Conservation (phyloP, 2,329 filamentous ascomycete genomes). For the Davidsoniella australis region DNA sequence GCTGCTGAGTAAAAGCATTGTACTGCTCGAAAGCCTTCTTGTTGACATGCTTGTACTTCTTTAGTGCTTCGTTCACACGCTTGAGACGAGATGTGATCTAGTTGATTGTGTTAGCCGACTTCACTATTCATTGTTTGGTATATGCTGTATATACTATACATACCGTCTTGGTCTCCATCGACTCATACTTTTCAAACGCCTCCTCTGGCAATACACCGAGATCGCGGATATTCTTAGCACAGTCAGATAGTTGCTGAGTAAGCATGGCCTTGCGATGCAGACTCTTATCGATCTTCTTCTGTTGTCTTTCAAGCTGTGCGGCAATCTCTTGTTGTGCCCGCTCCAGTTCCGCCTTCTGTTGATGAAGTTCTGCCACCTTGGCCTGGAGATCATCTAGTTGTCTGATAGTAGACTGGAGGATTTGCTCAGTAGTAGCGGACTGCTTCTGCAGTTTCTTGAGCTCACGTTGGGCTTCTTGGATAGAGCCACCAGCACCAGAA, state of each 20-base stretch:
- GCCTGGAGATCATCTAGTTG: conserved; percentile 40
- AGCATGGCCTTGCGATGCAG: conserved; percentile 74
- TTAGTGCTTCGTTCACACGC: conserved; percentile 80
- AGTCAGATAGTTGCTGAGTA: conserved; percentile 60
- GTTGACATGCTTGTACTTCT: conserved; percentile 96
- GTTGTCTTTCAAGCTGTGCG: conserved; percentile 62
- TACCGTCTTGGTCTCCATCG: conserved; percentile 62
- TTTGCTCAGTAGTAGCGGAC: conserved; percentile 48
- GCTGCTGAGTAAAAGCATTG: conserved; percentile 86
- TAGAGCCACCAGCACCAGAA: conserved; percentile 27
- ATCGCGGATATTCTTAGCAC: conserved; percentile 76
- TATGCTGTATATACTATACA: conserved; percentile 19
- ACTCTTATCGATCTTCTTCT: conserved; percentile 82
- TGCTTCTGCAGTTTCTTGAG: conserved; percentile 60
- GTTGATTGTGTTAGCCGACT: background rate
- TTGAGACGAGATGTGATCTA: conserved; percentile 54
- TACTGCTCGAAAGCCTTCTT: conserved; percentile 99
- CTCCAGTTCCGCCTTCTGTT: conserved; percentile 44
- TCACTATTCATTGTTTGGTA: background rate
- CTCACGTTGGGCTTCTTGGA: conserved; percentile 67
- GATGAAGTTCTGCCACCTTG: conserved; percentile 38
- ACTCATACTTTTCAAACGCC: conserved; percentile 79
- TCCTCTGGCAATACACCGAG: conserved; percentile 87
- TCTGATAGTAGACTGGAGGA: conserved; percentile 56
- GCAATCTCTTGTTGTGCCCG: conserved; percentile 60